Conservation (phyloP, 768 basidiomycete genomes). For the Lactarius sanguifluus region DNA sequence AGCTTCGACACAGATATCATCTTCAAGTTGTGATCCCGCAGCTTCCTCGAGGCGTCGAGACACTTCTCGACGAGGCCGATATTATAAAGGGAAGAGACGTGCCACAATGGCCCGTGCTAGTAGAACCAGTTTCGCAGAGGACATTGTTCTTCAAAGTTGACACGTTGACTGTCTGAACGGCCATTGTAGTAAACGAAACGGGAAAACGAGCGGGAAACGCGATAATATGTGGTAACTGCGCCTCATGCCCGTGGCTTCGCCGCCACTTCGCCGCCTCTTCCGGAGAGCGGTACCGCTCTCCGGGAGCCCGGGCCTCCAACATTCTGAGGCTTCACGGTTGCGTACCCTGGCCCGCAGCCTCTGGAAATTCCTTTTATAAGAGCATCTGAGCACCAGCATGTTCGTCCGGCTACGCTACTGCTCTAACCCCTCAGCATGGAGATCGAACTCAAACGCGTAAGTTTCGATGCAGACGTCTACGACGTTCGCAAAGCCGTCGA, state of each 20-base stretch:
- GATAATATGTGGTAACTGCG: too few species aligned
- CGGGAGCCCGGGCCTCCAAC: neutral
- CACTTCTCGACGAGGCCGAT: conserved; percentile 64
- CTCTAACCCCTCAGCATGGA: conserved; percentile 37
- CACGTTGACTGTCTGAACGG: conserved; percentile 34
- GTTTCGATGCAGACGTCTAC: conserved; percentile 47
- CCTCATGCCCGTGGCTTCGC: too few species aligned
- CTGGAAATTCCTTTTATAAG: neutral
- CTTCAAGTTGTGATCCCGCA: conserved; percentile 38
- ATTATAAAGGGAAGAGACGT: neutral
- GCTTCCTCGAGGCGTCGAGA: conserved; percentile 44
- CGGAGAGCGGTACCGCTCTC: too few species aligned
- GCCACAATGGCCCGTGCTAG: too few species aligned
- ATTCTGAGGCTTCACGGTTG: conserved; percentile 30
- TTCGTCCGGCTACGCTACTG: neutral
- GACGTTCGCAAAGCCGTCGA: conserved; percentile 59
- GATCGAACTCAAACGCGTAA: conserved; percentile 38
- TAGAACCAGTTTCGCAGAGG: conserved; percentile 65
- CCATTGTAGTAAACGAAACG: conserved; percentile 29
- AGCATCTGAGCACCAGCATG: neutral
- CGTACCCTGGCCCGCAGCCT: neutral
- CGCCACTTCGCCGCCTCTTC: too few species aligned
- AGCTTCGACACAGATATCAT: conserved; percentile 65
- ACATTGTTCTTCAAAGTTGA: conserved; percentile 54
- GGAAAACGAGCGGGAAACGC: neutral